Percentiles rank a stretch among this genome's conserved stretches.
These are phyloP conservation scores for Pleurotus eryngii DNA, from an alignment of 768 basidiomycete species.

Conservation along the genomic window DNA sequence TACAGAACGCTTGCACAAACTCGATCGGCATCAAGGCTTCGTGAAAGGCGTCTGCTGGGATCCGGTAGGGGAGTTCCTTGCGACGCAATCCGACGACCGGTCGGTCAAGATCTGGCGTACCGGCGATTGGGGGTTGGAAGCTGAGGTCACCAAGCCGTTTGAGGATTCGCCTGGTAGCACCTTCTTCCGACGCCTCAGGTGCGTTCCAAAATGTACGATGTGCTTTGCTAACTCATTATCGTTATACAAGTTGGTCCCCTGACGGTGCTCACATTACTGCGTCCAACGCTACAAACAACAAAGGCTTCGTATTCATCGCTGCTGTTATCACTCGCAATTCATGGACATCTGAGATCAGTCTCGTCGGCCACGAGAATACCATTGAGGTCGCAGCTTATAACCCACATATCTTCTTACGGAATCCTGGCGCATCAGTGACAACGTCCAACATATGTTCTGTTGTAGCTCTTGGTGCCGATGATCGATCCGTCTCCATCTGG, in stretches of 20 bases:
- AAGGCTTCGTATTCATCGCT: constrained; percentile 95
- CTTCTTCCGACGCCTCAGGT: constrained; percentile 50
- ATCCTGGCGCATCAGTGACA: constrained; percentile 59
- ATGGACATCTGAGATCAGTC: constrained; percentile 89
- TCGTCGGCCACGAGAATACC: constrained; percentile 97
- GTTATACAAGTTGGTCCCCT: constrained; percentile 81
- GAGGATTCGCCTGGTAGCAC: constrained; percentile 92
- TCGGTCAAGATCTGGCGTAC: constrained; percentile 97
- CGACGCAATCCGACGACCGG: constrained; percentile 96
- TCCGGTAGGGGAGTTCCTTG: constrained; percentile 95
- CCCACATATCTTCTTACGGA: constrained; percentile 88
- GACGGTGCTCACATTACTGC: constrained; percentile 99
- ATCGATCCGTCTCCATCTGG: constrained; percentile 94
- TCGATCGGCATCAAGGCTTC: constrained; percentile 91
- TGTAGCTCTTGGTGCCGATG: constrained; percentile 91
- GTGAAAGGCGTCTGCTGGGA: constrained; percentile 99
- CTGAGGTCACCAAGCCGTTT: constrained; percentile 86
- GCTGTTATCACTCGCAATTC: constrained; percentile 88
- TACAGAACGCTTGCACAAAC: constrained; percentile 75
- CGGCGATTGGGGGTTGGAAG: constrained; percentile 84
- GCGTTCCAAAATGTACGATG: constrained; percentile 13
- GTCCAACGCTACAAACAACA: constrained; percentile 95
- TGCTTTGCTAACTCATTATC: neutral
- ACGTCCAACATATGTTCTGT: constrained; percentile 89
- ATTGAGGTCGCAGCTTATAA: constrained; percentile 96